Base-by-base conservation (phyloP, 306 rosid genomes). In the Dryas octopetala region DNA sequence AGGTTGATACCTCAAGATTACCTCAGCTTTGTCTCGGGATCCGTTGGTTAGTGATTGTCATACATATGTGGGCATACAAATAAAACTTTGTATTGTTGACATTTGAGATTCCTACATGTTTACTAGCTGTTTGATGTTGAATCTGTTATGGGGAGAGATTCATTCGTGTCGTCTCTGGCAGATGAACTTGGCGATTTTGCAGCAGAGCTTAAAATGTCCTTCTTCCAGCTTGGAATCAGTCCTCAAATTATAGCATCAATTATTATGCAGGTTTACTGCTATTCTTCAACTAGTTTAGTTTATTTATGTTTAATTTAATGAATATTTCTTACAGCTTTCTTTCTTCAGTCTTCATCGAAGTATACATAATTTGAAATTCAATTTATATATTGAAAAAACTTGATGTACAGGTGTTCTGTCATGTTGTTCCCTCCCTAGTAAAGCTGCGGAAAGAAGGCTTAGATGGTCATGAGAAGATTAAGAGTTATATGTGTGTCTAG, bases 391-490 rank as follows among this genome's bases (percentile, higher is more conserved):
- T 73, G 58, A 59, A 46, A 46, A 32, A 4, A 46, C 55, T 80
- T 60, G 79, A 65, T 81, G 78, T 59, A 32, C 88, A 95, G 97
- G 99, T 92, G 45, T 89, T 92, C 57, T 95, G 97, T 76, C 91
- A 92, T 78, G 84, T 92, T 43, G 71, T 95, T 76, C 99, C 99
- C 79, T 90, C 97, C 68, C 83, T 95, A 53, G 96, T 92, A 73
- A 95, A 95, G 96, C 84, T 95, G 83, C 93, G 99, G 71, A 95
- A 95, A 80, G 99, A 95, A 89, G 99, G 99, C 84, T 83, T 95
- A 85, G 97, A 90, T 88, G 99, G 96, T 57, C 87, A 95, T 7
- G 97, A 95, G 87, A 95, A 95, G 92, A 95, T 95, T 76, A 95
- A 95, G 87, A 90, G 97, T 89, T 95, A 95, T 80, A 95, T 95